Evolutionary conservation across 176 grass and related monocot genomes (phyloP).

Genomic region (Leersia perrieri): DNA sequence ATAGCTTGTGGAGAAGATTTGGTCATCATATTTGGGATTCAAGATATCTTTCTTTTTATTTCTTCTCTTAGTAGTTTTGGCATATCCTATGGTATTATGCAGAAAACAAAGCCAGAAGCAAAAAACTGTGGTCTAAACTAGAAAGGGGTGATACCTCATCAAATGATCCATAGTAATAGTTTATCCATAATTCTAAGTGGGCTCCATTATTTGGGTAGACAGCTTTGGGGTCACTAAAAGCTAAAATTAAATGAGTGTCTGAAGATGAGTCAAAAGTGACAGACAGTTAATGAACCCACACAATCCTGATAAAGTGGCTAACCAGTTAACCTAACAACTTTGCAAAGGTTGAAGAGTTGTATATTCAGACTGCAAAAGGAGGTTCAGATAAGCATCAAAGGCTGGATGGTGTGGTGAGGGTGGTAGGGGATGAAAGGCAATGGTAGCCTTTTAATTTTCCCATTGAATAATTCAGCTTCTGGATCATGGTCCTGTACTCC

Average conservation of each 20-base stretch:
- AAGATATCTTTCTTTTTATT: constrained; percentile 12
- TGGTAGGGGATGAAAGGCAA: constrained; percentile 24
- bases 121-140: constrained; percentile 5
- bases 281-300: constrained; percentile 17
- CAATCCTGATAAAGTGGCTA: constrained; percentile 16
- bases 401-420: background rate
- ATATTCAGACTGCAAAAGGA: constrained; percentile 26
- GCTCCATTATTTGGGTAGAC: constrained; percentile 9
- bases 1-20: constrained; percentile 22
- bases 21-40: background rate
- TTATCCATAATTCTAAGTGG: background rate
- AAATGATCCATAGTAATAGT: background rate
- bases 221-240: constrained; percentile 23
- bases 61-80: background rate
- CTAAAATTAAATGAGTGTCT: background rate
- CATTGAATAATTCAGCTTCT: constrained; percentile 24
- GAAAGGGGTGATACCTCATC: background rate
- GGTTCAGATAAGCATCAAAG: constrained; percentile 32
- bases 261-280: constrained; percentile 26
- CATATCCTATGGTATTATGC: background rate
- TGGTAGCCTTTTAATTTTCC: background rate
- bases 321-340: constrained; percentile 25
- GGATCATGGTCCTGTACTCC: constrained; percentile 7
- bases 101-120: background rate
- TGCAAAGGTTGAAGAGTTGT: constrained; percentile 20